Evolutionary conservation across 129 eudicot species (phyloP).

Genomic region (Tagetes erecta): DNA sequence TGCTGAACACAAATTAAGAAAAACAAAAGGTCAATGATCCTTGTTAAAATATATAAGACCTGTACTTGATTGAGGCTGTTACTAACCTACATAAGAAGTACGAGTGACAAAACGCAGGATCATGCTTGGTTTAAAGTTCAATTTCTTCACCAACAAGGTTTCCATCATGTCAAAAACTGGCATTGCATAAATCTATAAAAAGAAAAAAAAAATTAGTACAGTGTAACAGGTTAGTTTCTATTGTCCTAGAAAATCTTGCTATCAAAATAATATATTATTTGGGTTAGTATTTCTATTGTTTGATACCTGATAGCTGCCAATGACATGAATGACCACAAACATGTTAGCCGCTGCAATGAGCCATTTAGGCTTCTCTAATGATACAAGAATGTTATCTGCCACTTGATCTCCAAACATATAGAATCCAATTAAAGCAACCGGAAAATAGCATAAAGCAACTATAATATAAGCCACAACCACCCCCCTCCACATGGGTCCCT

Average conservation of each 20-base stretch:
- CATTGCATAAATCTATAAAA: constrained; percentile 66
- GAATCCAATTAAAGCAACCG: constrained; percentile 68
- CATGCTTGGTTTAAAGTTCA: constrained; percentile 53
- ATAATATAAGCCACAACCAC: constrained; percentile 62
- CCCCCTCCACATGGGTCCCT: constrained; percentile 80
- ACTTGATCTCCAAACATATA: constrained; percentile 57
- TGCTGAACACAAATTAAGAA: constrained; percentile 35
- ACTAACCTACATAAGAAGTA: constrained; percentile 60
- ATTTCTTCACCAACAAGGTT: constrained; percentile 58
- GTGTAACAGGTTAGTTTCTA: neutral
- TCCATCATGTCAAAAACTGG: constrained; percentile 85
- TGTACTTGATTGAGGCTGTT: constrained; percentile 14
- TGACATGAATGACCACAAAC: constrained; percentile 72
- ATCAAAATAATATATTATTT: neutral
- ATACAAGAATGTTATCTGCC: constrained; percentile 56
- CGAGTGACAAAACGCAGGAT: constrained; percentile 58
- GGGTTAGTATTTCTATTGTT: neutral
- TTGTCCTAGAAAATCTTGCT: neutral
- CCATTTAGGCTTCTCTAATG: constrained; percentile 62
- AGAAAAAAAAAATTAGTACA: neutral
- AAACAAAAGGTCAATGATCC: neutral
- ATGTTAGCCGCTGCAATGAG: constrained; percentile 72
- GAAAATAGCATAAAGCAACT: constrained; percentile 71
- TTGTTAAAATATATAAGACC: neutral
- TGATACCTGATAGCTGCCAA: constrained; percentile 72